Percentiles rank a stretch among this genome's conserved stretches.
phyloP scores from a whole-genome alignment of 768 basidiomycete species.

The Xanthoconium stramineum region DNA sequence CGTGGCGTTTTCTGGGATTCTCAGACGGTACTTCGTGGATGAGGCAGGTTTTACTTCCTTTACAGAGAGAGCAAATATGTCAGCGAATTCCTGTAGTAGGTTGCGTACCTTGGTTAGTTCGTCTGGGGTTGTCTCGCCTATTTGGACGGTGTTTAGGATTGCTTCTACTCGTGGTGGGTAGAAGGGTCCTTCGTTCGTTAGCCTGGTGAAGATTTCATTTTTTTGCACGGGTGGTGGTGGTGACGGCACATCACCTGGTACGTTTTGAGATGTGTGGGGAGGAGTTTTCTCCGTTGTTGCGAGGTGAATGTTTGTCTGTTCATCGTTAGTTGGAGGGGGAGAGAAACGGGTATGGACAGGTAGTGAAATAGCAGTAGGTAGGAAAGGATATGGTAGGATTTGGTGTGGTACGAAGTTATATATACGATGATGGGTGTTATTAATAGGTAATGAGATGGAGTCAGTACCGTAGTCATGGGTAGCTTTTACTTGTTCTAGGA shows the following conservation, averaged over 20 bases:
- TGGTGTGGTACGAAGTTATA: too few species aligned
- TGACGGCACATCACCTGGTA: not conserved
- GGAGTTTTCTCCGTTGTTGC: not conserved
- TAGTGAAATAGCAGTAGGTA: too few species aligned
- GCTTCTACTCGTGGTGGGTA: not conserved
- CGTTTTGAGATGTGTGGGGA: not conserved
- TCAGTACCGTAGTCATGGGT: not conserved
- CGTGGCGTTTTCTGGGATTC: not conserved
- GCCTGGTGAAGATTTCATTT: not conserved
- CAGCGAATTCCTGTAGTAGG: not conserved
- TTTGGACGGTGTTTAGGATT: not conserved
- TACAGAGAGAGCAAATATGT: not conserved
- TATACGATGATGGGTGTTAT: too few species aligned
- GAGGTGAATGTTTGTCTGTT: too few species aligned
- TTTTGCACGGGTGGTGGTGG: not conserved
- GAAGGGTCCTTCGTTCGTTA: not conserved
- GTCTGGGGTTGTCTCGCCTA: not conserved
- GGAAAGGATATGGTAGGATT: too few species aligned
- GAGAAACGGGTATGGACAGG: too few species aligned
- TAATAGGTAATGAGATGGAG: too few species aligned
- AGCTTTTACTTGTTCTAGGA: not conserved
- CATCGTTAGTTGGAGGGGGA: too few species aligned
- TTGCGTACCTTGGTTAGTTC: not conserved
- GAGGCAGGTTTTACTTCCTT: not conserved
- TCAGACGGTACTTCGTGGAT: not conserved